Conservation (phyloP, 495 filamentous ascomycete genomes). For the Neurospora cerealis region DNA sequence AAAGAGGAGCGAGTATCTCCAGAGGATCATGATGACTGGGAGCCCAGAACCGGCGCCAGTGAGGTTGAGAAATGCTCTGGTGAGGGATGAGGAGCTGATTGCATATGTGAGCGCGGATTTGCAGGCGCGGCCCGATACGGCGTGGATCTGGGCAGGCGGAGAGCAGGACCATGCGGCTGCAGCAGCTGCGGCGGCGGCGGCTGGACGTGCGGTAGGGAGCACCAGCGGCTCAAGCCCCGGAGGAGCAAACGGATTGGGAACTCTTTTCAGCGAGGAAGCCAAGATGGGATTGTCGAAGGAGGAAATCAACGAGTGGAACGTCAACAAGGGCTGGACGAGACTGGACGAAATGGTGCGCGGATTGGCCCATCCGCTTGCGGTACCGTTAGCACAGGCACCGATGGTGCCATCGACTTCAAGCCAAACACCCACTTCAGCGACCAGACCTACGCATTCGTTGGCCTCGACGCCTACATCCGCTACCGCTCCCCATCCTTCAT, state of each 20-base stretch:
- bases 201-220: not conserved
- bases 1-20: conserved; percentile 41
- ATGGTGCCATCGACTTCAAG: not conserved
- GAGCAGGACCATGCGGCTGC: conserved; percentile 27
- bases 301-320: conserved; percentile 15
- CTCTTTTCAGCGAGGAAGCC: conserved; percentile 16
- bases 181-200: conserved; percentile 9
- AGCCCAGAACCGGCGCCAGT: conserved; percentile 8
- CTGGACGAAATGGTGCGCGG: conserved; percentile 16
- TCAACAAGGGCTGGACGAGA: conserved; percentile 15
- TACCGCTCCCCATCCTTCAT: not conserved
- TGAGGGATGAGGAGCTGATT: conserved; percentile 85
- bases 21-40: not conserved
- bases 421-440: not conserved
- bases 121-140: conserved; percentile 68
- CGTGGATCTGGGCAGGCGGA: conserved; percentile 82
- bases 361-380: conserved; percentile 5
- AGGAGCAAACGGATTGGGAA: not conserved
- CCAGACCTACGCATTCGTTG: not conserved
- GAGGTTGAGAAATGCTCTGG: conserved; percentile 37
- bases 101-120: conserved; percentile 84
- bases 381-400: not conserved
- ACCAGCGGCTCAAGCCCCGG: not conserved
- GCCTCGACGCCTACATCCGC: not conserved
- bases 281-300: conserved; percentile 15